Evolutionary conservation across 345 rosid genomes (phyloP).

Genomic region (Fremontodendron californicum): DNA sequence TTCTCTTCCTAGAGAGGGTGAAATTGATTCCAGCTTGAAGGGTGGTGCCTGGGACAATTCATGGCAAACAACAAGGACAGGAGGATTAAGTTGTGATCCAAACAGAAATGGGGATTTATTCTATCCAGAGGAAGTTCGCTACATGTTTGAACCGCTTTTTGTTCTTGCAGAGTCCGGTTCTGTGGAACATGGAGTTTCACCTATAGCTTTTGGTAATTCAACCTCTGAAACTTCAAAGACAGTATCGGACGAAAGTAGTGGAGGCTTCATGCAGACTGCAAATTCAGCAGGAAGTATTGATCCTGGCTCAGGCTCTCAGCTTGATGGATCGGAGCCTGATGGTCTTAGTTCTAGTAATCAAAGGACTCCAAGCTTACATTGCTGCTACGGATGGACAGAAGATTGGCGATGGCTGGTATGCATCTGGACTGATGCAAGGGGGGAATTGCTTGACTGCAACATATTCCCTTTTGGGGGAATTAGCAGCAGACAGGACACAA

Average conservation of each 20-base stretch:
- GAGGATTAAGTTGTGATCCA: constrained; percentile 76
- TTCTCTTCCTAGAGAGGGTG: constrained; percentile 83
- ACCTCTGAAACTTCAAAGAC: constrained; percentile 57
- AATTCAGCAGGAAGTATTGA: constrained; percentile 57
- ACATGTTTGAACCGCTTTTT: constrained; percentile 94
- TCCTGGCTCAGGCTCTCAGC: constrained; percentile 62
- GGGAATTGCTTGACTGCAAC: constrained; percentile 95
- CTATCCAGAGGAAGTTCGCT: constrained; percentile 59
- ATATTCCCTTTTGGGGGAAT: constrained; percentile 98
- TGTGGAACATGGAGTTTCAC: constrained; percentile 71
- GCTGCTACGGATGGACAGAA: constrained; percentile 99
- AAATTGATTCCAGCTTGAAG: constrained; percentile 79
- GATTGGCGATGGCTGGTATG: constrained; percentile 99
- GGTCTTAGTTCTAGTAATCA: constrained; percentile 45
- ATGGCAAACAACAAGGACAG: constrained; percentile 79
- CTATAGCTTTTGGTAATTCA: constrained; percentile 46
- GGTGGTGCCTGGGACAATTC: constrained; percentile 77
- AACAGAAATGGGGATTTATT: constrained; percentile 69
- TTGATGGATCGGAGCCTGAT: constrained; percentile 65
- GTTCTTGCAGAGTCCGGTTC: constrained; percentile 97
- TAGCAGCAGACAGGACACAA: constrained; percentile 98
- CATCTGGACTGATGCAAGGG: constrained; percentile 99
- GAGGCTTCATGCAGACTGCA: constrained; percentile 52
- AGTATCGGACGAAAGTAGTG: constrained; percentile 57
- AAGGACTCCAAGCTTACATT: constrained; percentile 82